Evolutionary conservation across 495 filamentous ascomycete genomes (phyloP).

Genomic region (Penicillium silybi): DNA sequence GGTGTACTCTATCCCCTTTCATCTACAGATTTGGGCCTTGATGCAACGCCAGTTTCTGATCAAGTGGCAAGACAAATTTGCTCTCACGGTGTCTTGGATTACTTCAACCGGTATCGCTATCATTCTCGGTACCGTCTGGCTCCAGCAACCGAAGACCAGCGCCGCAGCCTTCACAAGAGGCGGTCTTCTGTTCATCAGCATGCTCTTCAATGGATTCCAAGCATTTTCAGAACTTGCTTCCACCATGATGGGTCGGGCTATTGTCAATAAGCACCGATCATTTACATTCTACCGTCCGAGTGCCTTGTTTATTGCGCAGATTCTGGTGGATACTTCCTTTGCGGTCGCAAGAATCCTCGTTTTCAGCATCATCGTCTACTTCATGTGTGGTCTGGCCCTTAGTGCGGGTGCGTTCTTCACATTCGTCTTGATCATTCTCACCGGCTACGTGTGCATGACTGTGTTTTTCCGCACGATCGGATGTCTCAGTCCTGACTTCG

Average conservation of each 20-base stretch:
- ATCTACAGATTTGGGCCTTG: conserved; percentile 74
- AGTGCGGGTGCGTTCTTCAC: conserved; percentile 73
- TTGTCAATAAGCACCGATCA: conserved; percentile 75
- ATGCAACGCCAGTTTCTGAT: conserved; percentile 80
- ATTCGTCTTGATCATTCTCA: conserved; percentile 68
- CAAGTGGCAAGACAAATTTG: conserved; percentile 81
- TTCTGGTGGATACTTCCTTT: conserved; percentile 72
- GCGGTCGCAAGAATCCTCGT: conserved; percentile 61
- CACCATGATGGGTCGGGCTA: conserved; percentile 68
- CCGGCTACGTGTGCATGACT: conserved; percentile 72
- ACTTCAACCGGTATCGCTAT: conserved; percentile 73
- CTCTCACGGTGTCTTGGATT: conserved; percentile 69
- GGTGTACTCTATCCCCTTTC: conserved; percentile 77
- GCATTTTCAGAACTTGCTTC: conserved; percentile 68
- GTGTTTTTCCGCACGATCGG: conserved; percentile 76
- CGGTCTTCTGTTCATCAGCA: conserved; percentile 69
- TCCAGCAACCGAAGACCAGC: conserved; percentile 61
- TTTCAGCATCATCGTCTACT: conserved; percentile 76
- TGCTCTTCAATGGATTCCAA: conserved; percentile 78
- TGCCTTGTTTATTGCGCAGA: conserved; percentile 76
- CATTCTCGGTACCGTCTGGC: conserved; percentile 73
- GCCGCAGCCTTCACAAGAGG: conserved; percentile 73
- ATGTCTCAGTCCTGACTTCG: conserved; percentile 77
- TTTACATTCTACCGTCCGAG: conserved; percentile 78
- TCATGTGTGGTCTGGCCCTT: conserved; percentile 65